Evolutionary conservation across 805 yeast species (phyloP).

Genomic region (Myxozyma sirexii): DNA sequence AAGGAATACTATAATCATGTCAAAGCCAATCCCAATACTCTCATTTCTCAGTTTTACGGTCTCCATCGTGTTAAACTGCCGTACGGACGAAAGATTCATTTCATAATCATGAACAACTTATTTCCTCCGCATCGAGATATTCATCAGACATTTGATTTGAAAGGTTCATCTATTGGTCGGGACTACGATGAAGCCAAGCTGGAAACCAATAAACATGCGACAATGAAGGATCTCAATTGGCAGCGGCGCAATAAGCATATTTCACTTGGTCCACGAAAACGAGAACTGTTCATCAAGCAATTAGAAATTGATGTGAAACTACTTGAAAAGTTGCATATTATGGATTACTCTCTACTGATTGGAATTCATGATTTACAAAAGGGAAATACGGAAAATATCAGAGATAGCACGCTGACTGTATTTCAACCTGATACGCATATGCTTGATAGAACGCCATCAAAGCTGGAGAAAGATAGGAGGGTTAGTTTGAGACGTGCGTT

Average conservation of each 20-base stretch:
- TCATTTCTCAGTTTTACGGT: constrained; percentile 95
- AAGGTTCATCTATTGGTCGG: constrained; percentile 87
- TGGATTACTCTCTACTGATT: constrained; percentile 91
- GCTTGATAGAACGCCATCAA: constrained; percentile 27
- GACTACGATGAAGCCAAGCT: constrained; percentile 37
- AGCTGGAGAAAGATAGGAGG: constrained; percentile 26
- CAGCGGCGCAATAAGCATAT: constrained; percentile 64
- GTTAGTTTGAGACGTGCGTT: constrained; percentile 24
- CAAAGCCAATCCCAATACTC: constrained; percentile 79
- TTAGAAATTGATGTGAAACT: constrained; percentile 73
- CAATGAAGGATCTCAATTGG: constrained; percentile 89
- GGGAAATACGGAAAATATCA: constrained; percentile 52
- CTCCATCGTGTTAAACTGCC: constrained; percentile 92
- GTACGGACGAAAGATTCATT: constrained; percentile 77
- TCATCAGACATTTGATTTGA: constrained; percentile 83
- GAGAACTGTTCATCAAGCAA: constrained; percentile 64
- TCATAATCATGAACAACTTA: constrained; percentile 93
- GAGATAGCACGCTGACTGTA: constrained; percentile 43
- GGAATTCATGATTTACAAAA: constrained; percentile 80
- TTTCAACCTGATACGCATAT: constrained; percentile 40
- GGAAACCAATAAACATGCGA: constrained; percentile 39
- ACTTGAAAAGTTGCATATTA: constrained; percentile 73
- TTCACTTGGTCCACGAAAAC: constrained; percentile 74
- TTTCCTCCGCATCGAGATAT: constrained; percentile 92
- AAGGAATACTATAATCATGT: constrained; percentile 81